Evolutionary conservation across 805 yeast genomes (phyloP).

Genomic region (Kuraishia ogatae): DNA sequence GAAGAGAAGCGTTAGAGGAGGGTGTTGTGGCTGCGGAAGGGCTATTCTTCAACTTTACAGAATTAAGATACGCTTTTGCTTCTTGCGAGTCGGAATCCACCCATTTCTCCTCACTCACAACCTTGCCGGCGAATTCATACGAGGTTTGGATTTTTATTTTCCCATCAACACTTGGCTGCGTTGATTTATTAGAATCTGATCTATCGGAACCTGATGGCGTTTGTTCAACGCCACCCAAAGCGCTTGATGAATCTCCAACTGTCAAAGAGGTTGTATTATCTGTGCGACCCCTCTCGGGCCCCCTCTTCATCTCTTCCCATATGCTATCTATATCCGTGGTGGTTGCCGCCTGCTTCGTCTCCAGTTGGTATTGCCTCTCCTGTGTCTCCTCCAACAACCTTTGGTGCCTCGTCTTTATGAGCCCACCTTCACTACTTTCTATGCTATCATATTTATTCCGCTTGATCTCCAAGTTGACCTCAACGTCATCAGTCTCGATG

Average conservation of each 20-base stretch:
- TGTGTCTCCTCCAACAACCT: constrained; percentile 36
- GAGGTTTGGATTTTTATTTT: constrained; percentile 65
- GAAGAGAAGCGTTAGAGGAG: not conserved
- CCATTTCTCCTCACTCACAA: constrained; percentile 65
- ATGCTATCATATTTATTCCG: constrained; percentile 39
- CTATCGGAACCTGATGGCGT: too few relatives aligned
- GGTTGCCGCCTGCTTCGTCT: constrained; percentile 13
- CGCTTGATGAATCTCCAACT: too few relatives aligned
- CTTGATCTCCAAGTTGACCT: constrained; percentile 13
- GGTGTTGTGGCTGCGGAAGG: constrained; percentile 4
- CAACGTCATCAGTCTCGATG: constrained; percentile 24
- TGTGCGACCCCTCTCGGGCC: constrained; percentile 9
- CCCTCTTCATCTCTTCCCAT: constrained; percentile 44
- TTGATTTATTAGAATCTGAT: too few relatives aligned
- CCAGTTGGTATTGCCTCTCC: too few relatives aligned
- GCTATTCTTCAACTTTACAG: constrained; percentile 28
- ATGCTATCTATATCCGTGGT: constrained; percentile 40
- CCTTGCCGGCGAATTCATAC: constrained; percentile 86
- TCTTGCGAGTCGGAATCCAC: constrained; percentile 78
- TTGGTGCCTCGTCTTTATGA: constrained; percentile 64
- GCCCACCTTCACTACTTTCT: constrained; percentile 51
- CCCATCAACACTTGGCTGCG: too few relatives aligned
- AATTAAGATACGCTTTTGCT: constrained; percentile 70
- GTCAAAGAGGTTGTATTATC: too few relatives aligned
- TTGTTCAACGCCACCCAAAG: too few relatives aligned